Evolutionary conservation across 176 grass and related monocot genomes (phyloP).

Genomic region (Musa itinerans): DNA sequence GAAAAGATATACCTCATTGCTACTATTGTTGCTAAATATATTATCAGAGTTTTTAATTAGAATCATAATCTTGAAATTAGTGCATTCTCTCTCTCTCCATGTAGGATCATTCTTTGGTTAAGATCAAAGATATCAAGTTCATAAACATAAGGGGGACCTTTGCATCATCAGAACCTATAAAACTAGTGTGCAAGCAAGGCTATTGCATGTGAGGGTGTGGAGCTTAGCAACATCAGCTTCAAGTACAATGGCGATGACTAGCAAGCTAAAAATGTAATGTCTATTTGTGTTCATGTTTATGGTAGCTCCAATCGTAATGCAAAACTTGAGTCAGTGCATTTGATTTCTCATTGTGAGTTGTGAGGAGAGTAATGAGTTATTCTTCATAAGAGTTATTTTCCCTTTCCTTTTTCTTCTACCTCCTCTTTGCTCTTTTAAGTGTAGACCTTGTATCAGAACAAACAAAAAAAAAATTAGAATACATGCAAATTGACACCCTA

Average conservation of each 20-base stretch:
- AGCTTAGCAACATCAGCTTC: slow-evolving; percentile 44
- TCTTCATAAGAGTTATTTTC: too few relatives aligned
- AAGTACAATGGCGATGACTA: background rate
- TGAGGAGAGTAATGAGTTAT: too few relatives aligned
- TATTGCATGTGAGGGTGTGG: slow-evolving; percentile 43
- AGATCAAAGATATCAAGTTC: slow-evolving; percentile 33
- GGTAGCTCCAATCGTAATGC: slow-evolving; percentile 25
- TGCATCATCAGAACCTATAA: slow-evolving; percentile 33
- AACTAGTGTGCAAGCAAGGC: slow-evolving; percentile 42
- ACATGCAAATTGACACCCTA: too few relatives aligned
- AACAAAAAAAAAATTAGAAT: too few relatives aligned
- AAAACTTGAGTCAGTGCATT: slow-evolving; percentile 3
- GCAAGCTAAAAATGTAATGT: background rate
- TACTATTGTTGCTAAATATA: background rate
- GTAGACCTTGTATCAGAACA: too few relatives aligned
- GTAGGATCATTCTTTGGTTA: slow-evolving; percentile 33
- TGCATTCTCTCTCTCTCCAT: background rate
- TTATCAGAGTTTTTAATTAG: background rate
- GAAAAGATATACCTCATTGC: background rate
- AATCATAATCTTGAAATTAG: background rate
- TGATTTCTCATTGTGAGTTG: background rate
- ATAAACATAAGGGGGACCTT: slow-evolving; percentile 52
- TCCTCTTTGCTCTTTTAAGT: too few relatives aligned
- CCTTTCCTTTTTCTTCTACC: too few relatives aligned
- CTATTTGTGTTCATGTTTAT: slow-evolving; percentile 17